Conservation (phyloP, 176 grass and related monocot genomes). For the Typha latifolia region DNA sequence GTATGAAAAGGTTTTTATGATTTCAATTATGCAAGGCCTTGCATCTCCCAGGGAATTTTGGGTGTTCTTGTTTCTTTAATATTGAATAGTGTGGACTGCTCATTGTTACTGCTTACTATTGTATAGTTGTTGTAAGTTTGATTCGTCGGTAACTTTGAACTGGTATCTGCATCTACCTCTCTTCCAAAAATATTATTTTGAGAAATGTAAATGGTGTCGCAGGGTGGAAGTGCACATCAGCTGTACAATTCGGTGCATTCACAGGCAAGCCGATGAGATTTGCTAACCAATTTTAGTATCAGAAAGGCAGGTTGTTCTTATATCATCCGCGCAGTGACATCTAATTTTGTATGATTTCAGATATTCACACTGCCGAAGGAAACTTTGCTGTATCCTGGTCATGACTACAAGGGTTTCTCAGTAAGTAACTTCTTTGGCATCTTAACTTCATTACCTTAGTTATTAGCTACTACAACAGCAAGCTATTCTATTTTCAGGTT, state of each 20-base stretch:
- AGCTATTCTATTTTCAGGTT: conserved; percentile 42
- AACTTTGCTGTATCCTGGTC: conserved; percentile 81
- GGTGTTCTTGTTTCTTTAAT: too few relatives aligned
- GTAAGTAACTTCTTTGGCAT: conserved; percentile 27
- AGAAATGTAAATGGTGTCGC: conserved; percentile 9
- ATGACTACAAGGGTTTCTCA: conserved; percentile 96
- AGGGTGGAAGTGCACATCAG: conserved; percentile 78
- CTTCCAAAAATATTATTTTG: background rate
- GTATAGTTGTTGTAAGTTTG: background rate
- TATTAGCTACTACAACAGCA: conserved; percentile 1
- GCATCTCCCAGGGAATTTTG: too few relatives aligned
- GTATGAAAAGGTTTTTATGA: too few relatives aligned
- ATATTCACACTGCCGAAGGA: conserved; percentile 80
- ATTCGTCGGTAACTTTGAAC: background rate
- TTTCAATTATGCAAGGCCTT: background rate
- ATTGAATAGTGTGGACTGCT: too few relatives aligned
- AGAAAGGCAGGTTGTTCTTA: conserved; percentile 1
- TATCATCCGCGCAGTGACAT: background rate
- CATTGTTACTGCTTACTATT: background rate
- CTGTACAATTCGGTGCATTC: conserved; percentile 86
- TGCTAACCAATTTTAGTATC: background rate
- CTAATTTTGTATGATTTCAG: conserved; percentile 25
- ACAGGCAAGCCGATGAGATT: conserved; percentile 51
- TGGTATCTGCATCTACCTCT: background rate
- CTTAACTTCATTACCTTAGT: conserved; percentile 1